Percentiles rank a stretch among this genome's conserved stretches.
Evolutionary conservation across 2,329 filamentous ascomycete genomes (phyloP).

Genomic region (Arthrobotrys pseudoclavata): DNA sequence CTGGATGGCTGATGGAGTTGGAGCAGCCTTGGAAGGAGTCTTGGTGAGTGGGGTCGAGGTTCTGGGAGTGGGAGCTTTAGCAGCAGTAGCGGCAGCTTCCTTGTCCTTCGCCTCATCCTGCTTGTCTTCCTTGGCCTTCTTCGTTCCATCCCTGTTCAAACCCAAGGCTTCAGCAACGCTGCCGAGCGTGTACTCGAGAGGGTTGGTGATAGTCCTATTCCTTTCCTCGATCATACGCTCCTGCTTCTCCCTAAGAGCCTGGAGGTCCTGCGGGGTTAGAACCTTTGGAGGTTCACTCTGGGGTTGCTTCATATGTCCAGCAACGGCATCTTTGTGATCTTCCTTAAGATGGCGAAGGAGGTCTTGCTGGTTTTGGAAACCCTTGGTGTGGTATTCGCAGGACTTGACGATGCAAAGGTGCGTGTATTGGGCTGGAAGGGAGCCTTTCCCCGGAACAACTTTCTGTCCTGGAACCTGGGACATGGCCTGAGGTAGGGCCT

Average conservation of each 20-base stretch:
- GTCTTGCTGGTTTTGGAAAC: slow-evolving; percentile 38
- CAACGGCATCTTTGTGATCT: slow-evolving; percentile 48
- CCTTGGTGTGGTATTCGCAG: slow-evolving; percentile 51
- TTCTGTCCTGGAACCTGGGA: slow-evolving; percentile 7
- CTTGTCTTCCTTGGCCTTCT: slow-evolving; percentile 50
- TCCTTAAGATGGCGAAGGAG: slow-evolving; percentile 52
- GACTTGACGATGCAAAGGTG: slow-evolving; percentile 49
- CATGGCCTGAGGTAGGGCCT: slow-evolving; percentile 4
- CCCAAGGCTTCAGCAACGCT: slow-evolving; percentile 46
- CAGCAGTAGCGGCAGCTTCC: slow-evolving; percentile 22
- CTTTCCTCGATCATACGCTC: slow-evolving; percentile 48
- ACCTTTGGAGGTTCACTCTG: slow-evolving; percentile 5
- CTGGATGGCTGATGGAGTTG: slow-evolving; percentile 23
- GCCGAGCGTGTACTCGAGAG: slow-evolving; percentile 55
- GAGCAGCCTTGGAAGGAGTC: slow-evolving; percentile 42
- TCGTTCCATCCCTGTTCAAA: slow-evolving; percentile 49
- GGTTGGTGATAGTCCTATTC: slow-evolving; percentile 47
- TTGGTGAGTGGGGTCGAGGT: slow-evolving; percentile 42
- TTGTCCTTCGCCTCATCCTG: slow-evolving; percentile 43
- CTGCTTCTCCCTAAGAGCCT: slow-evolving; percentile 34
- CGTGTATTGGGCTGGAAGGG: slow-evolving; percentile 40
- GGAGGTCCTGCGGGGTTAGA: slow-evolving; percentile 13
- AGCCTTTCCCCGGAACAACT: slow-evolving; percentile 8
- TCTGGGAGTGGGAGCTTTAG: slow-evolving; percentile 35
- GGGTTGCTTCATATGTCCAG: slow-evolving; percentile 21